A percentile compares a stretch with the other conserved stretches of the same genome.
These are phyloP conservation scores for Lipomyces yarrowii DNA, from an alignment of 1,139 yeast genomes.

Conservation along the genomic window DNA sequence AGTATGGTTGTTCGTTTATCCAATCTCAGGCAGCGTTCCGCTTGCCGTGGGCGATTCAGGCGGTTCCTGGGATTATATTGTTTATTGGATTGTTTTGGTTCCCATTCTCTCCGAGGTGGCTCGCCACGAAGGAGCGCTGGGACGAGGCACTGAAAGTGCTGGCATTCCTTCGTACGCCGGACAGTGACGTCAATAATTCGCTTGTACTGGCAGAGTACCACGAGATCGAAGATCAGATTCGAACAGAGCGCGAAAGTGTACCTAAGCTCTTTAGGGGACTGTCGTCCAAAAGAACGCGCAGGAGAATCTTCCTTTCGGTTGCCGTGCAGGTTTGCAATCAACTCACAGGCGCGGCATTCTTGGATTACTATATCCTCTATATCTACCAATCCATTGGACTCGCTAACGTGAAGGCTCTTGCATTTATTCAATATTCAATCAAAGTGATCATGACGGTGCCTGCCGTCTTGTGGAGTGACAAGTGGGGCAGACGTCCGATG, in stretches of 20 bases:
- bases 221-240: constrained; percentile 46
- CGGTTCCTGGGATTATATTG: constrained; percentile 43
- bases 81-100: constrained; percentile 57
- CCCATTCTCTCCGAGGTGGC: constrained; percentile 75
- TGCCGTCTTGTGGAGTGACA: constrained; percentile 52
- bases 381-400: constrained; percentile 37
- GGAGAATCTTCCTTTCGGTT: constrained; percentile 20
- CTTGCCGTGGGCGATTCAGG: constrained; percentile 56
- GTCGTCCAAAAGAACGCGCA: constrained; percentile 16
- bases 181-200: constrained; percentile 57
- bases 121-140: constrained; percentile 62
- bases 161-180: constrained; percentile 51
- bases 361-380: constrained; percentile 38
- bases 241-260: constrained; percentile 25
- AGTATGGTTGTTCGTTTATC: constrained; percentile 47
- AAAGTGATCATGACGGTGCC: constrained; percentile 51
- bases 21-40: constrained; percentile 48
- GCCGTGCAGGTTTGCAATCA: constrained; percentile 38
- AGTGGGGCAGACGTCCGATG: constrained; percentile 52
- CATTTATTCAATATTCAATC: constrained; percentile 53
- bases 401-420: constrained; percentile 54
- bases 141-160: constrained; percentile 65
- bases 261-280: constrained; percentile 17
- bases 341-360: constrained; percentile 38
- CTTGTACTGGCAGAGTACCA: constrained; percentile 59